phyloP scores from a whole-genome alignment of 2,329 filamentous ascomycete genomes.

The Trichoderma polysporum region DNA sequence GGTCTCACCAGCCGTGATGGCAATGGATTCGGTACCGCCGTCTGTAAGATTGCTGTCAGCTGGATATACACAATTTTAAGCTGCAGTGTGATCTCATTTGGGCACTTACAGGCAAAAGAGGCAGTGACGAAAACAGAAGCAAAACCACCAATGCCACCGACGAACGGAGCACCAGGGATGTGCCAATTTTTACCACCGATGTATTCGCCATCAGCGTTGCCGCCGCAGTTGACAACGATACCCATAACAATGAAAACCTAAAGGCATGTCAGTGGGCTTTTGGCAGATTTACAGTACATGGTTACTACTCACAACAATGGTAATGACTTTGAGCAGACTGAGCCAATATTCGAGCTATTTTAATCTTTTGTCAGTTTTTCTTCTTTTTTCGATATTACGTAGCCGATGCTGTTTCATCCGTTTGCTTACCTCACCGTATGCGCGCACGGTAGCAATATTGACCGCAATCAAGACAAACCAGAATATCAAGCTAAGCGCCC shows the following conservation, averaged over 20 bases:
- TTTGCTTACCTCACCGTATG: constrained; percentile 36
- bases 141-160: constrained; percentile 64
- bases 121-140: constrained; percentile 56
- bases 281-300: not conserved
- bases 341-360: constrained; percentile 55
- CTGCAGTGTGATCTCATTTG: not conserved
- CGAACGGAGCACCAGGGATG: constrained; percentile 61
- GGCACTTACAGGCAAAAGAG: constrained; percentile 55
- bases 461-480: constrained; percentile 52
- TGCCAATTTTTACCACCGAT: constrained; percentile 60
- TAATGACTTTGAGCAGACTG: constrained; percentile 53
- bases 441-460: constrained; percentile 37
- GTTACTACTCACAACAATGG: constrained; percentile 43
- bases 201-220: constrained; percentile 52
- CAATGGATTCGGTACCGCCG: constrained; percentile 61
- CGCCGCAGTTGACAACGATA: constrained; percentile 54
- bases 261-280: not conserved
- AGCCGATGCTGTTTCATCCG: not conserved
- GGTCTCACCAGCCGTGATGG: constrained; percentile 66
- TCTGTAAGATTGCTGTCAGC: constrained; percentile 25
- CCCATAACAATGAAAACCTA: constrained; percentile 61
- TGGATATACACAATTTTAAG: too few relatives aligned
- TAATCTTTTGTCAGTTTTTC: constrained; percentile 34
- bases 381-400: not conserved
- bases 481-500: constrained; percentile 62